Evolutionary conservation across 1,284 basidiomycete genomes (phyloP).

Genomic region (Malassezia pachydermatis): DNA sequence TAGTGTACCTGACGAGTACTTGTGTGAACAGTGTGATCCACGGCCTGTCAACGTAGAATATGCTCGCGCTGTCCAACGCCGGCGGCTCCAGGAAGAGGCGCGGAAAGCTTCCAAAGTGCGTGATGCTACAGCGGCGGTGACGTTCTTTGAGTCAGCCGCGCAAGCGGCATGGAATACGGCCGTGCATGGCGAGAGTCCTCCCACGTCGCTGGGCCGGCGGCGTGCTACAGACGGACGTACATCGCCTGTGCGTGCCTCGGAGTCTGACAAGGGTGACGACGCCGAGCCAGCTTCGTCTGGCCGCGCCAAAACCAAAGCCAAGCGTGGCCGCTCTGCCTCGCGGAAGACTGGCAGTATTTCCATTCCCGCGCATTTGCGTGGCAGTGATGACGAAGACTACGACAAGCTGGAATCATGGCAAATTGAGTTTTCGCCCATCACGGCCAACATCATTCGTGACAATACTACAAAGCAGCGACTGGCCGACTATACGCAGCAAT

Average conservation of each 20-base stretch:
- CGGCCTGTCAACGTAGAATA: constrained; percentile 38
- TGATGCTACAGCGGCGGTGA: background rate
- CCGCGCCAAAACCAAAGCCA: constrained; percentile 16
- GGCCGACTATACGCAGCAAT: constrained; percentile 1
- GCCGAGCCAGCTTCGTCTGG: background rate
- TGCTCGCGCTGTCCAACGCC: constrained; percentile 37
- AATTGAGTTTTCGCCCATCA: constrained; percentile 38
- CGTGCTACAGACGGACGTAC: background rate
- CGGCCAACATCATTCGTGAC: constrained; percentile 32
- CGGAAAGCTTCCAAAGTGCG: constrained; percentile 19
- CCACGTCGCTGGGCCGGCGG: background rate
- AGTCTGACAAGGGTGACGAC: background rate
- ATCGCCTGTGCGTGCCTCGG: background rate
- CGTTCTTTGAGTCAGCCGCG: constrained; percentile 2
- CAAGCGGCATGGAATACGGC: constrained; percentile 11
- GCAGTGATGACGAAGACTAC: constrained; percentile 22
- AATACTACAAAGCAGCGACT: constrained; percentile 17
- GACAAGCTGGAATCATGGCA: constrained; percentile 44
- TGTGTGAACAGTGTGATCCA: constrained; percentile 49
- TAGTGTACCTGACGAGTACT: constrained; percentile 60
- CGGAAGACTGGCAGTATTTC: background rate
- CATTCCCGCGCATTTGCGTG: constrained; percentile 15
- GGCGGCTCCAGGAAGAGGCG: constrained; percentile 37
- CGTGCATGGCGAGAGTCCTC: background rate
- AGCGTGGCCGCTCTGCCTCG: background rate